phyloP scores from a whole-genome alignment of 1,284 basidiomycete species.

The Schizopora paradoxa region DNA sequence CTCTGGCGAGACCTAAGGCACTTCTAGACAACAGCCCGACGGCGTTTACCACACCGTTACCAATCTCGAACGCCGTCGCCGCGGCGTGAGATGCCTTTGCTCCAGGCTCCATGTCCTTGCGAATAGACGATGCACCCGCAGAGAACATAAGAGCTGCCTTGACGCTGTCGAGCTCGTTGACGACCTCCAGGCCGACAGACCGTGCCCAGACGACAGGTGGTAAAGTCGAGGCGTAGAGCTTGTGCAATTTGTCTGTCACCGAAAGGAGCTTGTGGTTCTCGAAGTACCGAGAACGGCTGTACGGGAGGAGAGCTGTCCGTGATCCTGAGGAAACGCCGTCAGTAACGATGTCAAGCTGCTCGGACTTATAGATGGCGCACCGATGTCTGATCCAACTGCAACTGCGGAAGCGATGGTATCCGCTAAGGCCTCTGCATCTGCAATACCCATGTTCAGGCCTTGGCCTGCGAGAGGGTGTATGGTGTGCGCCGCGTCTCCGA shows the following conservation, averaged over 20 bases:
- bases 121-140: no score
- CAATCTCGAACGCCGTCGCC: no score
- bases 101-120: no score
- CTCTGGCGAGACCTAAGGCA: no score
- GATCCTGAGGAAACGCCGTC: slow-evolving; percentile 44
- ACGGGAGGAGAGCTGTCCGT: slow-evolving; percentile 68
- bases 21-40: no score
- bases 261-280: slow-evolving; percentile 83
- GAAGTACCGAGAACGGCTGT: slow-evolving; percentile 77
- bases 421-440: slow-evolving; percentile 73
- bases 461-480: slow-evolving; percentile 97
- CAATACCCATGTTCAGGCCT: slow-evolving; percentile 90
- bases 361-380: slow-evolving; percentile 32
- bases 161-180: slow-evolving; percentile 82
- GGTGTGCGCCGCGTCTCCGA: slow-evolving; percentile 96
- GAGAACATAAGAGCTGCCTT: slow-evolving; percentile 81
- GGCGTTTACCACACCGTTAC: no score
- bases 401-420: slow-evolving; percentile 56
- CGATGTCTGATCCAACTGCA: slow-evolving; percentile 71
- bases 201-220: slow-evolving; percentile 80
- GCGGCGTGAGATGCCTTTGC: no score
- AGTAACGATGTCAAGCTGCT: background rate
- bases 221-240: slow-evolving; percentile 67
- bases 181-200: slow-evolving; percentile 80
- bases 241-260: slow-evolving; percentile 84